Evolutionary conservation across 2,329 filamentous ascomycete species (phyloP).

Genomic region (Scedosporium boydii): DNA sequence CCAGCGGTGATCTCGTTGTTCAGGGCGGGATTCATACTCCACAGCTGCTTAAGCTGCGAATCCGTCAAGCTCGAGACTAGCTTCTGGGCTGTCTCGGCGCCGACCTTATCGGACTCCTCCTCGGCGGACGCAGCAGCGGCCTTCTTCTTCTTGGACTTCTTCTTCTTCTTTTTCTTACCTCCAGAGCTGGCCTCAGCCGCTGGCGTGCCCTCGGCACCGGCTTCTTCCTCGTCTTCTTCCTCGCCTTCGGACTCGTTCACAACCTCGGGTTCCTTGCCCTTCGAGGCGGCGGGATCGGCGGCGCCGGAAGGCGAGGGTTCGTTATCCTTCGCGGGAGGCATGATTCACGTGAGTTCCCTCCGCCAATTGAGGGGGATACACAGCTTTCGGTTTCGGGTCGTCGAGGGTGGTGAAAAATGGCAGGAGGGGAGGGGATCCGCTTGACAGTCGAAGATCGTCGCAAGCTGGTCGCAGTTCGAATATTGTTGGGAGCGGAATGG

Average conservation of each 20-base stretch:
- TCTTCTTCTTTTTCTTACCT: conserved; percentile 34
- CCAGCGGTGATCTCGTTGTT: conserved; percentile 42
- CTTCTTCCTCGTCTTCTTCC: conserved; percentile 26
- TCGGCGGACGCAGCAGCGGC: conserved; percentile 41
- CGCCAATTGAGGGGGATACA: neutral
- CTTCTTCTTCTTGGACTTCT: conserved; percentile 59
- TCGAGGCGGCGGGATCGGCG: conserved; percentile 12
- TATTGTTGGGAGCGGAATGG: too few relatives aligned
- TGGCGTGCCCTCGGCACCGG: conserved; percentile 18
- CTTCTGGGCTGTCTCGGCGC: conserved; percentile 29
- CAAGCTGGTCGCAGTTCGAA: too few relatives aligned
- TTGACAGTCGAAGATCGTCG: too few relatives aligned
- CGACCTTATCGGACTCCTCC: conserved; percentile 18
- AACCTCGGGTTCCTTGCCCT: conserved; percentile 36
- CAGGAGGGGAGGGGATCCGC: neutral
- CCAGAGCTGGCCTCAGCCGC: conserved; percentile 17
- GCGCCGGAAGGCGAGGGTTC: conserved; percentile 22
- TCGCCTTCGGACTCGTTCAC: conserved; percentile 31
- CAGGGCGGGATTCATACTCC: conserved; percentile 64
- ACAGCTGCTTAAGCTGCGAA: conserved; percentile 54
- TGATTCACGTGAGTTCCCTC: neutral
- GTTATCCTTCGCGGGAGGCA: conserved; percentile 8
- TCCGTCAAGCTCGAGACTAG: conserved; percentile 44
- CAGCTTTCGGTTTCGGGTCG: neutral
- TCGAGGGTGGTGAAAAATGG: neutral